phyloP scores from a whole-genome alignment of 2,329 filamentous ascomycete species.

The Alternaria brassicicola region DNA sequence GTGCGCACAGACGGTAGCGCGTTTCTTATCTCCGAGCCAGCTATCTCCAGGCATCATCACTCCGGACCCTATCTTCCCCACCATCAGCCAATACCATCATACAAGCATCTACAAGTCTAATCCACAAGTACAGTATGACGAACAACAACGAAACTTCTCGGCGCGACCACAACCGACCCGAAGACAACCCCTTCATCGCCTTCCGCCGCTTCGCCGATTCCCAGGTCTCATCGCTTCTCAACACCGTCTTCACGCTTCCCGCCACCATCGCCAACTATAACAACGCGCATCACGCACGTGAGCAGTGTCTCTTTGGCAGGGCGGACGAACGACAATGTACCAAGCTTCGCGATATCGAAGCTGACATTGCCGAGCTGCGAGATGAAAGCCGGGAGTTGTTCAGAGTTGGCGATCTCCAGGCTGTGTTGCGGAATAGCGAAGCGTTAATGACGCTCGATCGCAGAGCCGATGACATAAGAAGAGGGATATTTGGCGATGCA shows the following conservation, averaged over 20 bases:
- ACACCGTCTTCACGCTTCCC: constrained; percentile 55
- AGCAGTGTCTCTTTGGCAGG: constrained; percentile 43
- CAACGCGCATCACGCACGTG: constrained; percentile 37
- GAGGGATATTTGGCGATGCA: constrained; percentile 28
- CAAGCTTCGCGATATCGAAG: constrained; percentile 32
- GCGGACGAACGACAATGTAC: constrained; percentile 38
- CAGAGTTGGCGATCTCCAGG: constrained; percentile 33
- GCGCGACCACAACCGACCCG: constrained; percentile 22
- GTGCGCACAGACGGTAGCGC: too few species aligned
- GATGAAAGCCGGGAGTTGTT: constrained; percentile 36
- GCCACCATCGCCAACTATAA: constrained; percentile 40
- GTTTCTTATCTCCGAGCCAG: constrained; percentile 14
- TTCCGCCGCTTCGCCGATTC: constrained; percentile 67
- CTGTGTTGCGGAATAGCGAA: constrained; percentile 41
- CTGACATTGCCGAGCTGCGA: constrained; percentile 26
- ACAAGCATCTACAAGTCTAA: constrained; percentile 10
- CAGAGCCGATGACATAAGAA: constrained; percentile 34
- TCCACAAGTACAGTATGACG: constrained; percentile 30
- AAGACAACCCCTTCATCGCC: constrained; percentile 62
- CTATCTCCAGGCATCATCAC: constrained; percentile 17
- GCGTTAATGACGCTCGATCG: constrained; percentile 36
- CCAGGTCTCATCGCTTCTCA: constrained; percentile 61
- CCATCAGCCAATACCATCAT: constrained; percentile 4
- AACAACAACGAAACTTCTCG: constrained; percentile 27
- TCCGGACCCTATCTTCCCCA: constrained; percentile 8